Base-by-base conservation (phyloP, 176 grass and related monocot species). In the Themeda triandra region DNA sequence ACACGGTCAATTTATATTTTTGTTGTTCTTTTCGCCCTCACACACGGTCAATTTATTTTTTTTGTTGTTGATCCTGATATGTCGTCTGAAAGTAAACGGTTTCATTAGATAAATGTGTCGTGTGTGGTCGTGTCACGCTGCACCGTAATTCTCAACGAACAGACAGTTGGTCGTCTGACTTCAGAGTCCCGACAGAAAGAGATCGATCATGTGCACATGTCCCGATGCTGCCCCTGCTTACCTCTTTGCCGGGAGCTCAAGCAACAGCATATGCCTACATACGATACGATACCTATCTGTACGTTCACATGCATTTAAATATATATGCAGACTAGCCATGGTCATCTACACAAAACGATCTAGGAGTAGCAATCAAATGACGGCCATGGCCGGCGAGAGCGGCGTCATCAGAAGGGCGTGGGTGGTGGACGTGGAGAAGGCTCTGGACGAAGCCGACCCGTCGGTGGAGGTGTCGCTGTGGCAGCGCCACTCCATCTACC, bases 401-500 rank as follows among this genome's bases (percentile, higher is more conserved):
- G 64, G 78, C 14, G 9, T 10, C 39, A 41, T 41, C 0, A 68
- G 48, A 69, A 77, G 76, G 24, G 31, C 60, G 13, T 93, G 95
- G 95, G 66, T 93, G 65, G 27, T 80, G 71, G 90, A 95, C 46
- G 75, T 95, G 62, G 60, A 76, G 75, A 75, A 76, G 48, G 74
- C 45, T 37, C 60, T 98, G 21, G 49, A 33, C 70, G 67, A 84
- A 2, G 70, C 86, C 25, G 75, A 87, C 64, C 76, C 69, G 13
- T 31, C 67, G 56, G 33, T 54, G 4, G 96, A 95, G 80, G 78
- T 77, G 46, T 70, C 85, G 13, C 48, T 71, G 66, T 95, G 91
- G 95, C 83, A 77, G 51, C 94, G 83, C 3, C 89, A 87, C 51
- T 71, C 72, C 46, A 95, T 95, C 66, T 98, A 98, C 83, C 85